Base-by-base conservation (phyloP, 179 eudicot species). In the Silene vulgaris region DNA sequence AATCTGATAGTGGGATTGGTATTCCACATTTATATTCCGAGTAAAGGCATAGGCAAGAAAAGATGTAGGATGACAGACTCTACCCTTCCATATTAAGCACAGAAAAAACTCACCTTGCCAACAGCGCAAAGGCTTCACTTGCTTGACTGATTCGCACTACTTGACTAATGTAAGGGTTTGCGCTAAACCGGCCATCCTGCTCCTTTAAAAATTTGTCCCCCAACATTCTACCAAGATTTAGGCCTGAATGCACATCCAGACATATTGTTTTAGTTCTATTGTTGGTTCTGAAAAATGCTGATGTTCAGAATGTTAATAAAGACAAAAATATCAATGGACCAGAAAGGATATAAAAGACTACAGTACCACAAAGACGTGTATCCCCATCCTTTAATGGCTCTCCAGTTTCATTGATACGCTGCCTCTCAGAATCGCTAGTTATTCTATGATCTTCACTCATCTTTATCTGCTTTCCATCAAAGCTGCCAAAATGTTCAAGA, bases 401-500 rank as follows among this genome's bases (percentile, higher is more conserved):
- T 78, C 99, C 99, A 62, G 82, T 74, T 84, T 90, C 88, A 81
- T 88, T 88, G 40, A 96, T 85, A 50, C 99, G 96, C 63, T 86
- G 88, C 78, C 92, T 90, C 82, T 93, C 99, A 19, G 93, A 87
- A 72, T 74, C 54, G 80, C 98, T 96, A 65, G 88, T 82, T 78
- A 96, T 84, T 80, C 98, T 87, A 81, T 96, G 99, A 85, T 96
- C 99, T 86, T 93, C 99, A 30, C 96, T 84, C 97, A 96, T 87
- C 82, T 87, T 93, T 74, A 88, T 80, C 79, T 83, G 98, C 76
- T 84, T 88, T 69, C 90, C 98, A 54, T 84, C 85, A 77, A 88
- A 83, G 84, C 99, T 96, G 92, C 80, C 59, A 85, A 75, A 75
- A 68, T 37, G 59, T 37, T 23, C 63, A 78, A 21, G 32, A 60